Base-by-base conservation (phyloP, 2,329 filamentous ascomycete species). In the Tolypocladium nubicola region DNA sequence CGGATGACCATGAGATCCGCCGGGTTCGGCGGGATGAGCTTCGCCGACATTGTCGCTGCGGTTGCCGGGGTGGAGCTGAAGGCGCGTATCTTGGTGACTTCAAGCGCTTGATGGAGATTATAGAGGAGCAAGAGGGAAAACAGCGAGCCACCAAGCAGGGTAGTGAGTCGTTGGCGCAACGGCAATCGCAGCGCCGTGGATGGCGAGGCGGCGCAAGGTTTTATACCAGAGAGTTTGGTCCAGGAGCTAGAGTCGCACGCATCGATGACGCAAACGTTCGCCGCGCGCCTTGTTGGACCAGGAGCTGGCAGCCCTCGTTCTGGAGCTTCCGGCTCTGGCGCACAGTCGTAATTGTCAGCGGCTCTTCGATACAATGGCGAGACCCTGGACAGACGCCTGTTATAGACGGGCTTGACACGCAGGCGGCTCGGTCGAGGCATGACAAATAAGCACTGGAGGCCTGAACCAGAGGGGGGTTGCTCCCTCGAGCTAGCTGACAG, bases 1-100 rank as follows among this genome's bases (percentile, higher is more conserved):
- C 93, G 89, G 67, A 96, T 93, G 60, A 96, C 90, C 87, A 96
- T 95, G 61, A 94, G 86, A 67, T 89, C 84, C 21, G 85, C 81
- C 14, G 92, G 91, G 65, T 93, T 86, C 19, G 75, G 66, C 5
- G 87, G 87, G 57, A 89, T 80, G 57, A 90, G 80, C 66, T 84
- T 81, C 9, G 78, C 76, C 57, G 83, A 82, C 83, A 87, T 87
- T 21, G 47, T 52, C 10, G 47, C 47, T 21, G 47, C 30, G n/a
- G 47, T 21, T 52, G 47, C 47, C 10, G 26, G 19, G 30, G 30
- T 50, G 47, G 19, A n/a, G 16, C 26, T 50, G 47, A 50, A 50
- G 3, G 47, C 30, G 30, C 47, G 47, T 50, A n/a, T 50, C 47
- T 33, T 50, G 47, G 30, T 35, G 47, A 10, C 33, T 13, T 37